phyloP scores from a whole-genome alignment of 2,329 filamentous ascomycete genomes.

The Fusarium liriodendri region DNA sequence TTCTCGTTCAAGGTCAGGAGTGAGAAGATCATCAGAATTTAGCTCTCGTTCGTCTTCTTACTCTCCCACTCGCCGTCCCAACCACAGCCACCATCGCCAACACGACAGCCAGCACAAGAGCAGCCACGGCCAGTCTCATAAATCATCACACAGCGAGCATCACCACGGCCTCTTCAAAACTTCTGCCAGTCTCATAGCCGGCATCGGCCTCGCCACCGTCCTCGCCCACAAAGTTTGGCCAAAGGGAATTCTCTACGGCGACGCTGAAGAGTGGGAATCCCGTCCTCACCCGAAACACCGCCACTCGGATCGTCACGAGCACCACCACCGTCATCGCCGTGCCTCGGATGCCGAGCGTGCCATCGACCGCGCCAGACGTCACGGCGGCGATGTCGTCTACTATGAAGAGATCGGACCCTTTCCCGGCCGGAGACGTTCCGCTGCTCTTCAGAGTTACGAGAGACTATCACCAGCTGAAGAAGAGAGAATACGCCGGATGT shows the following conservation, averaged over 20 bases:
- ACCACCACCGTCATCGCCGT: conserved; percentile 27
- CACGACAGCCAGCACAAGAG: conserved; percentile 8
- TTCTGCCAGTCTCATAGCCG: conserved; percentile 48
- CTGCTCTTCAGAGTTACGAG: conserved; percentile 29
- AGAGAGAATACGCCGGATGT: conserved; percentile 18
- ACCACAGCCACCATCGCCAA: not conserved
- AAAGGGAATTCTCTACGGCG: conserved; percentile 45
- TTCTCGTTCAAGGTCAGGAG: conserved; percentile 34
- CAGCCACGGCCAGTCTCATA: conserved; percentile 13
- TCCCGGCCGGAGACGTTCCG: conserved; percentile 16
- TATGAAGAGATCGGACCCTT: conserved; percentile 31
- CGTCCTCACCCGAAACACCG: conserved; percentile 25
- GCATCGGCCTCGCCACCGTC: conserved; percentile 50
- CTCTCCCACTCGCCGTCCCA: conserved; percentile 28
- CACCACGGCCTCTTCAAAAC: conserved; percentile 46
- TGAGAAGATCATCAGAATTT: conserved; percentile 29
- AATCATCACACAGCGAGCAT: conserved; percentile 12
- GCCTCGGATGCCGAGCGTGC: conserved; percentile 19
- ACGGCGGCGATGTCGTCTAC: conserved; percentile 32
- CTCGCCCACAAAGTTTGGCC: conserved; percentile 52
- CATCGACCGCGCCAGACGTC: conserved; percentile 24
- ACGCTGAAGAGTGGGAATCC: conserved; percentile 46
- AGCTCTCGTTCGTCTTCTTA: conserved; percentile 36
- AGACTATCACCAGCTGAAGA: conserved; percentile 24
- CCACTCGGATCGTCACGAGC: conserved; percentile 15